Conservation (phyloP, 768 basidiomycete species). For the Kwoniella botswanensis region DNA sequence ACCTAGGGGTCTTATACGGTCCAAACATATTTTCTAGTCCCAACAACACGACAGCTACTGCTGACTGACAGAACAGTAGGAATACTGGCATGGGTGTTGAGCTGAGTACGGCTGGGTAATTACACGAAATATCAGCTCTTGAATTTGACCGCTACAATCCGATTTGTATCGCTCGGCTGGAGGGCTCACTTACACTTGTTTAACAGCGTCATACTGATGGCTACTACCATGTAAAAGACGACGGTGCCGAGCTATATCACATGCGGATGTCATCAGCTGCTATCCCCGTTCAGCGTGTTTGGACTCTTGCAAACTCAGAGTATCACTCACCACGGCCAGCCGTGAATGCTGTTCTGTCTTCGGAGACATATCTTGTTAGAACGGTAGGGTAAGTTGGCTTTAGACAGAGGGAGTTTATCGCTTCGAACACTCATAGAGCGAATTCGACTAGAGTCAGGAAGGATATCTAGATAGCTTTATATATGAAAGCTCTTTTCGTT, state of each 20-base stretch:
- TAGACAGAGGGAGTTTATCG: neutral
- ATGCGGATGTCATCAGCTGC: neutral
- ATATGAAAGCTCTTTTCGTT: neutral
- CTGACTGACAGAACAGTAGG: slow-evolving; percentile 43
- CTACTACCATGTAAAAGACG: slow-evolving; percentile 48
- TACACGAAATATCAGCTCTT: neutral
- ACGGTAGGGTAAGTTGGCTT: neutral
- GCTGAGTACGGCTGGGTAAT: slow-evolving; percentile 39
- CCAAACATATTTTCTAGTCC: slow-evolving; percentile 33
- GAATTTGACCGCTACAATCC: neutral
- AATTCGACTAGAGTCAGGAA: neutral
- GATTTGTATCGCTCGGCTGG: neutral
- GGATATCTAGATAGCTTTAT: neutral
- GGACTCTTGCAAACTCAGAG: neutral
- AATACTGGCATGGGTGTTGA: slow-evolving; percentile 50
- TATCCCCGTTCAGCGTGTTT: neutral
- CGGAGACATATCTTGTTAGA: slow-evolving; percentile 1
- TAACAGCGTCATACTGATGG: slow-evolving; percentile 48
- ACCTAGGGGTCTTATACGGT: slow-evolving; percentile 45
- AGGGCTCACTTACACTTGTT: slow-evolving; percentile 39
- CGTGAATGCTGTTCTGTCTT: slow-evolving; percentile 26
- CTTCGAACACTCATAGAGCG: too few relatives aligned
- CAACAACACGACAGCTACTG: slow-evolving; percentile 38
- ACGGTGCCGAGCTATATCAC: slow-evolving; percentile 40
- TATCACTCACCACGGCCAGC: slow-evolving; percentile 28